These are phyloP conservation scores for Pontederia paniculata DNA, from an alignment of 176 grass and related monocot species.

Conservation along the genomic window DNA sequence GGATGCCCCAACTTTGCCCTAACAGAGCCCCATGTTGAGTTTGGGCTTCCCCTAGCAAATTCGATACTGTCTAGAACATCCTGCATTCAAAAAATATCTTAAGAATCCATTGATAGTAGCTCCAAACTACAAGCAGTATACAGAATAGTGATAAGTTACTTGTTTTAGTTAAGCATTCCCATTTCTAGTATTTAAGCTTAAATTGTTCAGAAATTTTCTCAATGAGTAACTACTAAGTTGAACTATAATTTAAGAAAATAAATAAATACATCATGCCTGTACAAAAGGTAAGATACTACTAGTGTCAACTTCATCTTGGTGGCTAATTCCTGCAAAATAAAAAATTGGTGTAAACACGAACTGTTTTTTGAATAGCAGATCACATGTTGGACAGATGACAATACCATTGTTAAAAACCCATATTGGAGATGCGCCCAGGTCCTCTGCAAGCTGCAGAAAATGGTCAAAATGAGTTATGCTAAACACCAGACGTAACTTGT, in stretches of 20 bases:
- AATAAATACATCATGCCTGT: slow-evolving; percentile 24
- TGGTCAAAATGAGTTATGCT: slow-evolving; percentile 15
- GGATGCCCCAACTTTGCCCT: slow-evolving; percentile 86
- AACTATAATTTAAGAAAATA: too few relatives aligned
- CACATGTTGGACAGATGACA: neutral
- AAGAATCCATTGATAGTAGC: neutral
- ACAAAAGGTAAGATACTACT: slow-evolving; percentile 28
- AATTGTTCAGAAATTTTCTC: too few relatives aligned
- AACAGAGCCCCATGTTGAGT: slow-evolving; percentile 89
- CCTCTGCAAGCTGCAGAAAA: slow-evolving; percentile 58
- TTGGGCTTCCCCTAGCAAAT: slow-evolving; percentile 68
- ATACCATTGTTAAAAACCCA: slow-evolving; percentile 98
- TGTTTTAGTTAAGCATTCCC: slow-evolving; percentile 19
- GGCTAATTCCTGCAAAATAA: slow-evolving; percentile 47
- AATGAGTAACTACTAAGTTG: too few relatives aligned
- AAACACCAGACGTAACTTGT: neutral
- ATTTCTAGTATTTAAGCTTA: too few relatives aligned
- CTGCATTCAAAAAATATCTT: slow-evolving; percentile 27
- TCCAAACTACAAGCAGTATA: too few relatives aligned
- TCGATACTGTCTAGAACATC: slow-evolving; percentile 84
- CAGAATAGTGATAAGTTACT: slow-evolving; percentile 13
- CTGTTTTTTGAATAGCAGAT: neutral
- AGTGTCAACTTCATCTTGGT: slow-evolving; percentile 37
- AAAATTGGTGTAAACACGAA: neutral
- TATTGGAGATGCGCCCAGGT: slow-evolving; percentile 53